Evolutionary conservation across 441 rosid species (phyloP).

Genomic region (Jatropha multifida): DNA sequence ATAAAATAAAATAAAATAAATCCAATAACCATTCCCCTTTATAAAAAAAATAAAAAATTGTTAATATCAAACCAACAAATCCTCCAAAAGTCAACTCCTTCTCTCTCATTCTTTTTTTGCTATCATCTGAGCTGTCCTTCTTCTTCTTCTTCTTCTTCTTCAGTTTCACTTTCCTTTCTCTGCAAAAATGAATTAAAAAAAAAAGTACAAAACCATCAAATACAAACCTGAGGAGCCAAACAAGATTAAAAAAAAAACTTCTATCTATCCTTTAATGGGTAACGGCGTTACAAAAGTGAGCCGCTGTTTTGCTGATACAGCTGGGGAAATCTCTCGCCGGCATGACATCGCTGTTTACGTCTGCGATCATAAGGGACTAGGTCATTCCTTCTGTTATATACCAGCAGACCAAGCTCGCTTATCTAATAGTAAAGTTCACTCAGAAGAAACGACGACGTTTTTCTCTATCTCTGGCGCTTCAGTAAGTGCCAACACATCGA

Average conservation of each 20-base stretch:
- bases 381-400: conserved; percentile 54
- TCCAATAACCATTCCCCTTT: conserved; percentile 6
- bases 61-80: conserved; percentile 6
- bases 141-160: conserved; percentile 15
- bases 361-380: conserved; percentile 40
- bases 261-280: conserved; percentile 28
- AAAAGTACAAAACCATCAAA: not conserved
- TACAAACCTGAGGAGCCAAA: not conserved
- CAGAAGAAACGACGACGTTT: conserved; percentile 43
- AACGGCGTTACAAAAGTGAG: conserved; percentile 41
- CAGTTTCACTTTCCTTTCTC: conserved; percentile 11
- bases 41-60: not conserved
- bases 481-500: conserved; percentile 53
- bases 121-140: conserved; percentile 26
- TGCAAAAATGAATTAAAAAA: not conserved
- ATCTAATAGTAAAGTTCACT: conserved; percentile 34
- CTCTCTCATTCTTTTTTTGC: not conserved
- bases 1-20: not conserved
- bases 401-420: conserved; percentile 34
- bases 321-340: conserved; percentile 30
- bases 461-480: conserved; percentile 55
- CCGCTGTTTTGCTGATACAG: conserved; percentile 33
- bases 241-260: no score
- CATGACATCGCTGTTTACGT: conserved; percentile 32
- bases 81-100: conserved; percentile 37